phyloP scores from a whole-genome alignment of 1,284 basidiomycete genomes.

The Earliella scabrosa region DNA sequence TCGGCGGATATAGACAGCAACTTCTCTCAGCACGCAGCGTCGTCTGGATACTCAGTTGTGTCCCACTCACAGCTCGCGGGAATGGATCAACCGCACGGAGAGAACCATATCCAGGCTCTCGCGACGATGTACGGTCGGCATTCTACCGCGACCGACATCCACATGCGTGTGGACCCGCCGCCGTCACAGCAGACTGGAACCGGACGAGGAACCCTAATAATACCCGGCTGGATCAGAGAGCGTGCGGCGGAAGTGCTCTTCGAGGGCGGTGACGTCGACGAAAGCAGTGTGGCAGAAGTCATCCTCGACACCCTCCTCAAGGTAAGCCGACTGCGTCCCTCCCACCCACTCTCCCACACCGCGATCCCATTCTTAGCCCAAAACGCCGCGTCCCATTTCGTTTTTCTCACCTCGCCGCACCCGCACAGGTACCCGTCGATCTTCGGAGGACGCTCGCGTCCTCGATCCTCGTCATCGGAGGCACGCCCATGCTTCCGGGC shows the following conservation, averaged over 20 bases:
- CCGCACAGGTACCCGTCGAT: constrained; percentile 87
- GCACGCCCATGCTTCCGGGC: constrained; percentile 90
- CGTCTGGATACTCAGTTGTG: constrained; percentile 63
- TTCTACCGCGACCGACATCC: constrained; percentile 75
- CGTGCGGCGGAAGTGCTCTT: constrained; percentile 91
- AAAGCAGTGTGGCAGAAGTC: constrained; percentile 80
- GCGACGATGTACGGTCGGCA: constrained; percentile 71
- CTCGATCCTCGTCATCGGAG: constrained; percentile 85
- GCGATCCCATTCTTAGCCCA: too few species aligned
- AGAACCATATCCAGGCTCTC: constrained; percentile 64
- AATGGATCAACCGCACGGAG: constrained; percentile 37
- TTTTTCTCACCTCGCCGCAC: not conserved
- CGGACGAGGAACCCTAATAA: constrained; percentile 76
- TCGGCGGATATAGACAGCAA: constrained; percentile 55
- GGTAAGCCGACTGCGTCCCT: constrained; percentile 44
- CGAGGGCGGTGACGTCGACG: constrained; percentile 87
- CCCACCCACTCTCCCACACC: not conserved
- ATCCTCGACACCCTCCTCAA: constrained; percentile 80
- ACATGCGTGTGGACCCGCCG: constrained; percentile 68
- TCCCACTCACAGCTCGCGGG: constrained; percentile 42
- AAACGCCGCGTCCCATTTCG: too few species aligned
- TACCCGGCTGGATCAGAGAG: constrained; percentile 96
- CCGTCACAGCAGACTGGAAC: constrained; percentile 66
- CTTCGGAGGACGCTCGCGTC: constrained; percentile 81
- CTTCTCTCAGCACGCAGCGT: constrained; percentile 48